phyloP scores from a whole-genome alignment of 192 early-diverging fungal species.

The Coemansia pectinata region DNA sequence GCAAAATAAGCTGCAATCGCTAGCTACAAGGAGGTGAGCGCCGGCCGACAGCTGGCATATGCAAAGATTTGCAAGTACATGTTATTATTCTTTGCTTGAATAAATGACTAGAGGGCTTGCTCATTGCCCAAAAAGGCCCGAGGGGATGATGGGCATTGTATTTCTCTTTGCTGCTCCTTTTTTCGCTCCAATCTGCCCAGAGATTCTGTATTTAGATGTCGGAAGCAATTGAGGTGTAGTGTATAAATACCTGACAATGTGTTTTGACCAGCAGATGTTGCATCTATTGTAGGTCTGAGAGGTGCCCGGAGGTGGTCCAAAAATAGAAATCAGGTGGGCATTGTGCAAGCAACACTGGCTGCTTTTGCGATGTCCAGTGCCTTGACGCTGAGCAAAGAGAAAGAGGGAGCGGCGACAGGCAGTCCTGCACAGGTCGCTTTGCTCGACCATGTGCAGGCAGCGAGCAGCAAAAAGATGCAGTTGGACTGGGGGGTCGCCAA shows the following conservation, averaged over 20 bases:
- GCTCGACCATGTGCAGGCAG: slow-evolving; percentile 3
- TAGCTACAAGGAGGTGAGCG: background rate
- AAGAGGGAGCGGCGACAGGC: background rate
- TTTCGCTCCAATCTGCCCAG: background rate
- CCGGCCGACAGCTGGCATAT: background rate
- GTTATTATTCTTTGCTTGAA: background rate
- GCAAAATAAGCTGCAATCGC: background rate
- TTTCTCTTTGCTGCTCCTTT: background rate
- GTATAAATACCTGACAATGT: slow-evolving; percentile 1
- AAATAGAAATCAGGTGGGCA: background rate
- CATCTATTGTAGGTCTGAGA: background rate
- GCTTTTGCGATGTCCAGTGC: background rate
- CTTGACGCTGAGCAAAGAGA: slow-evolving; percentile 2
- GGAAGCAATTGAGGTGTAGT: slow-evolving; percentile 3
- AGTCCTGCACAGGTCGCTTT: slow-evolving; percentile 4
- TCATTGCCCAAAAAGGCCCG: slow-evolving; percentile 2
- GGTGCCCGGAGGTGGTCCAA: background rate
- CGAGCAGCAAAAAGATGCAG: background rate
- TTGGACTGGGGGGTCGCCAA: slow-evolving; percentile 1
- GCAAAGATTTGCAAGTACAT: background rate
- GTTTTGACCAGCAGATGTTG: background rate
- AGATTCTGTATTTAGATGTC: slow-evolving; percentile 1
- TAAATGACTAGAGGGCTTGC: background rate
- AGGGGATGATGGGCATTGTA: background rate
- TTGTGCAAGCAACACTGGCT: background rate